Evolutionary conservation across 192 early-diverging fungal species (phyloP), one percentile per base, ranked within the genome.

Genomic region (Entomortierella chlamydospora): DNA sequence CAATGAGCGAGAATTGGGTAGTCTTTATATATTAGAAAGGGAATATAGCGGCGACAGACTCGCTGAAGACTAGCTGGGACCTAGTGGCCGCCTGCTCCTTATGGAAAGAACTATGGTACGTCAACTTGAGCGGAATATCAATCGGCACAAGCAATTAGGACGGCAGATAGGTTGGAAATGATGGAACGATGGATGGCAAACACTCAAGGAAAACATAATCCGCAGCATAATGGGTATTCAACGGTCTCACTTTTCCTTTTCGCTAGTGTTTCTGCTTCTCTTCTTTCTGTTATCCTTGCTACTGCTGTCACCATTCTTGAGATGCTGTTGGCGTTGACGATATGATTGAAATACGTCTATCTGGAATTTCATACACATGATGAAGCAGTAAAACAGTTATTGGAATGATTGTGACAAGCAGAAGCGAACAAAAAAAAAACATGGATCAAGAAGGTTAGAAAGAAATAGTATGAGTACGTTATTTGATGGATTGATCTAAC

Each of bases 161-260:
- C 15, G 30, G 55, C 55, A 17, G 55, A 34, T 34, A 17, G 55
- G 3, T 57, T 57, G 55, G 55, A 57, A 57, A 57, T 22, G 55
- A 30, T 57, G 33, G 30, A 34, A 57, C 1, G 15, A 28, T 28
- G 13, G n/a, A n/a, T n/a, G n/a, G n/a, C n/a, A n/a, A n/a, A n/a
- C n/a, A n/a, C 13, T 9, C 39, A 41, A 41, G 7, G 50, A 52
- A 52, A 52, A 25, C 5, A 52, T 23, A 52, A 7, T 20, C 4
- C 15, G 45, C 45, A 47, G 15, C 45, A 15, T 5, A n/a, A n/a
- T n/a, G n/a, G n/a, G n/a, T n/a, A n/a, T n/a, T n/a, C n/a, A n/a
- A n/a, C n/a, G n/a, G n/a, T n/a, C n/a, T 17, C 45, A 17, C 15
- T 47, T 12, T 47, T 11, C 15, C 45, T 47, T 47, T n/a, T n/a